phyloP scores from a whole-genome alignment of 345 rosid species.

The Ceriops zippeliana region DNA sequence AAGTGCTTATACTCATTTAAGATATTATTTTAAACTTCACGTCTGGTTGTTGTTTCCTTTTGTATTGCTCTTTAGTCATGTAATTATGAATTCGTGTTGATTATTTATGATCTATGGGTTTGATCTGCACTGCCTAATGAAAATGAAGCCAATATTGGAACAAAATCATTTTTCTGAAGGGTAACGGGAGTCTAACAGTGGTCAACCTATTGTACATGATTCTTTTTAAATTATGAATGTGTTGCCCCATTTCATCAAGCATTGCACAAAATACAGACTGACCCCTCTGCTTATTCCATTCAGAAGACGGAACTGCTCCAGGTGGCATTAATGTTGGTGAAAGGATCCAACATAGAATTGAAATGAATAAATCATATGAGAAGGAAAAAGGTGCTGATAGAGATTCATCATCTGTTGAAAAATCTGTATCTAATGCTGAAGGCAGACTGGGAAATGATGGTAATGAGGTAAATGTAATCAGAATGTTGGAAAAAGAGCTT shows the following conservation, averaged over 20 bases:
- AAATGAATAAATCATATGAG: slow-evolving; percentile 21
- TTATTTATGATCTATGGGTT: too few relatives aligned
- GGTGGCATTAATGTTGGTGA: slow-evolving; percentile 23
- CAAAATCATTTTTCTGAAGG: too few relatives aligned
- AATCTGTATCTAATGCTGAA: slow-evolving; percentile 10
- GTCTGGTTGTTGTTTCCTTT: background rate
- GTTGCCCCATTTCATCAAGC: background rate
- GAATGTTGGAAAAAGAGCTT: slow-evolving; percentile 15
- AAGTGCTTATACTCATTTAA: background rate
- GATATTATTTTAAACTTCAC: background rate
- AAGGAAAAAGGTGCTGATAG: slow-evolving; percentile 18
- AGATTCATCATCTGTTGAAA: slow-evolving; percentile 28
- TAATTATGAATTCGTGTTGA: too few relatives aligned
- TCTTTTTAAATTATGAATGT: background rate
- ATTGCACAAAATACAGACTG: slow-evolving; percentile 14
- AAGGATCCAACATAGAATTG: slow-evolving; percentile 22
- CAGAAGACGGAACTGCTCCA: slow-evolving; percentile 31
- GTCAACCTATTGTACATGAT: too few relatives aligned
- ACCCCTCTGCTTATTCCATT: slow-evolving; percentile 15
- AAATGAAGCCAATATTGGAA: too few relatives aligned
- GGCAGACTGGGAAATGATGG: slow-evolving; percentile 3
- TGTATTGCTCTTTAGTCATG: background rate
- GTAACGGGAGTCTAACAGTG: too few relatives aligned
- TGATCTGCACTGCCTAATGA: too few relatives aligned
- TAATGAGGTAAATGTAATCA: slow-evolving; percentile 12